Conservation (phyloP, 352 stramenopile species). For the Nothophytophthora sp. region DNA sequence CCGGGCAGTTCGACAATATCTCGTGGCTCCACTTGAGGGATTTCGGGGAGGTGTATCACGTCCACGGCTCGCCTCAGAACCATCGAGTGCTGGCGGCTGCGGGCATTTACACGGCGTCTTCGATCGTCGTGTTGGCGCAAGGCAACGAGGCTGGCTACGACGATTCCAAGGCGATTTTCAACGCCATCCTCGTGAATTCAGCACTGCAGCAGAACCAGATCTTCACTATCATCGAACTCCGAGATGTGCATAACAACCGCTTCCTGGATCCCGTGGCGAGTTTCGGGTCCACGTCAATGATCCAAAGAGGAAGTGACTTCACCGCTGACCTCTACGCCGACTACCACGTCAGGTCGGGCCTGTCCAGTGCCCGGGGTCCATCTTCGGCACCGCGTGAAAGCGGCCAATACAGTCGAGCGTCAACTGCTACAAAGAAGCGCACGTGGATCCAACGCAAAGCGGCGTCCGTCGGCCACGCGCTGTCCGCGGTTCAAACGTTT, state of each 20-base stretch:
- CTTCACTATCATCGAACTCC: constrained; percentile 88
- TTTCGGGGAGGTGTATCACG: constrained; percentile 80
- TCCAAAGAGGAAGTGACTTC: constrained; percentile 19
- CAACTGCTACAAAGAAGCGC: constrained; percentile 33
- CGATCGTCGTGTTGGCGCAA: constrained; percentile 82
- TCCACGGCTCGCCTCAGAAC: constrained; percentile 73
- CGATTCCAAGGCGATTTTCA: constrained; percentile 88
- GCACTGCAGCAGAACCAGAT: constrained; percentile 64
- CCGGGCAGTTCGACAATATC: constrained; percentile 58
- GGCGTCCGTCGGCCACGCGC: constrained; percentile 26
- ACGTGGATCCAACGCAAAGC: constrained; percentile 52
- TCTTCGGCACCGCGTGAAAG: constrained; percentile 24
- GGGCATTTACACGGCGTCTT: constrained; percentile 79
- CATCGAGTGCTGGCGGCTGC: constrained; percentile 70
- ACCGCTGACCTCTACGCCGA: constrained; percentile 16
- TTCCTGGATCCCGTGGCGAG: constrained; percentile 79
- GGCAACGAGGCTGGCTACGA: constrained; percentile 71
- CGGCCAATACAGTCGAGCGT: constrained; percentile 19
- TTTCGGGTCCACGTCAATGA: constrained; percentile 34
- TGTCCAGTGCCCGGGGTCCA: constrained; percentile 18
- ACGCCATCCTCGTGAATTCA: constrained; percentile 80
- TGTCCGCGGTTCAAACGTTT: constrained; percentile 49
- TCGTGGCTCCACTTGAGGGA: constrained; percentile 69
- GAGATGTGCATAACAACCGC: constrained; percentile 83
- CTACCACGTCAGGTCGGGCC: constrained; percentile 22